Evolutionary conservation across 441 rosid species (phyloP).

Genomic region (Corymbia citriodora): DNA sequence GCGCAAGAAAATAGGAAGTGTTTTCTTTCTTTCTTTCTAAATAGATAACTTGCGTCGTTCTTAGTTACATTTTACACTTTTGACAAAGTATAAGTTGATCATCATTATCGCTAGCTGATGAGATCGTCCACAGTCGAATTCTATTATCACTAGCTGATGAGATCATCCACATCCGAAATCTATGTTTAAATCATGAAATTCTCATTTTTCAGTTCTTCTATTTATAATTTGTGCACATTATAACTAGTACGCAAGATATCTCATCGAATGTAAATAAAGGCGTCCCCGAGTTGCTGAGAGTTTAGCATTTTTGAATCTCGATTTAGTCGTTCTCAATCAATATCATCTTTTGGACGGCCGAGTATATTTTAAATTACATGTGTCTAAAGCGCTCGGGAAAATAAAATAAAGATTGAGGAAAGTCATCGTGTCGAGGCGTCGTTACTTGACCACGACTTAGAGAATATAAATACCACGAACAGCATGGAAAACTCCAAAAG

Average conservation of each 20-base stretch:
- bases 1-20: not conserved
- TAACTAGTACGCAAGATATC: not conserved
- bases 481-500: not conserved
- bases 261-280: not conserved
- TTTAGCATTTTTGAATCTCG: not conserved
- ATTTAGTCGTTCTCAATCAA: not conserved
- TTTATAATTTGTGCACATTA: fast-evolving
- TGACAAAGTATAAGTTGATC: not conserved
- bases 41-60: not conserved
- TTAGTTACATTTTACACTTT: not conserved
- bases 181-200: not conserved
- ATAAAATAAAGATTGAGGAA: not conserved
- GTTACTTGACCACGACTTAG: not conserved
- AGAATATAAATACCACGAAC: not conserved
- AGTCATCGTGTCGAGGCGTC: not conserved
- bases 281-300: fast-evolving
- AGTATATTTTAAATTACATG: fast-evolving
- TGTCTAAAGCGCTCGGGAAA: not conserved
- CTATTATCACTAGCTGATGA: no score
- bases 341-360: not conserved
- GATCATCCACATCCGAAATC: no score
- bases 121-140: not conserved
- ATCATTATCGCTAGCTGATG: no score
- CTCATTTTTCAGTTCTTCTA: not conserved
- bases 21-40: fast-evolving